Base-by-base conservation (phyloP, 495 filamentous ascomycete genomes). In the Penicillium cosmopolitanum region DNA sequence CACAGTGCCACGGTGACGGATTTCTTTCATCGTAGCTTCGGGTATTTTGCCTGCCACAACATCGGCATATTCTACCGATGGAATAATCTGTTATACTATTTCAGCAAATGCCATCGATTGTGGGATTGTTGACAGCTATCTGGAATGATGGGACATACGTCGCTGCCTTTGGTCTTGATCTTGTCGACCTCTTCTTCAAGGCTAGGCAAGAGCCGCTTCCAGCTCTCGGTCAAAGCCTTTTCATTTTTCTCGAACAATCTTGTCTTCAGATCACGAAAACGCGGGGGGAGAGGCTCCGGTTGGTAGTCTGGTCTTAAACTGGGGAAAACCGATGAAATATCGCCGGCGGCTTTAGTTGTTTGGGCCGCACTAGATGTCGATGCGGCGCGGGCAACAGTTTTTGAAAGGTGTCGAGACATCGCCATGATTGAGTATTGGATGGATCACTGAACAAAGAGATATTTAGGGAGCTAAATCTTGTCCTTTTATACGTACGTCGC, bases 251-350 rank as follows among this genome's bases (percentile, higher is more conserved):
- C 56, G 18, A 90, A 85, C 3, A 94, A 76, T 4, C 76, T 67
- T 9, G 66, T 65, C 64, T 96, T 97, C n/a, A 95, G 77, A n/a
- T 88, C 79, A 19, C 85, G 85, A 66, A 91, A 97, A 5, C 91
- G 82, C 42, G 83, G 70, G 0, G 89, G 87, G 1, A 96, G 80
- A 5, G 89, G 88, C 42, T 82, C 68, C 5, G 83, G 78, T 18
- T 82, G 73, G 33, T 80, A 78, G 13, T 90, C 89, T 0, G 89
- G 90, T 64, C 69, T 76, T 28, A 96, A 79, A 16, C 89, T 93
- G 3, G 88, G 88, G 56, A 96, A 96, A 6, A 92, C 84, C 57
- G 89, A 89, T 0, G 90, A 92, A 51, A 96, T 96, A 68, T 95
- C 88, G 5, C 92, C 92, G 3, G 75, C 69, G 12, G 80, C 70